Evolutionary conservation across 2,329 filamentous ascomycete species (phyloP), one percentile per base, ranked within the genome.

Genomic region (Pseudocercospora macadamiae): DNA sequence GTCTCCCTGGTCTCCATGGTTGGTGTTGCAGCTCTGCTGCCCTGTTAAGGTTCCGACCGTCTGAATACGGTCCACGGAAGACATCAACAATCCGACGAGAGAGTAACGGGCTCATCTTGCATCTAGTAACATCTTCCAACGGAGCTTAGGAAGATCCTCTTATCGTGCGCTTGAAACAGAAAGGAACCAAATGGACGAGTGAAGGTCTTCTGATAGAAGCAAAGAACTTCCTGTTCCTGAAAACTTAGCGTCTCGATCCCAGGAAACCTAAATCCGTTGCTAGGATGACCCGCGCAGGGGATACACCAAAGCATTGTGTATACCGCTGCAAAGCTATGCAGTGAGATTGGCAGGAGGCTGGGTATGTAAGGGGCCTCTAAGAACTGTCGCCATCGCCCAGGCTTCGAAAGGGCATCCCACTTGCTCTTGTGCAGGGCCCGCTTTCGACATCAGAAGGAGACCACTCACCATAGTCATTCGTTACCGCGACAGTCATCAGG

Each of bases 351-450:
- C 28, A 34, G 36, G 28, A 37, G 26, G 48, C 30, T 37, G 21
- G 48, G 48, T 34, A 34, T 51, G 16, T 51, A 34, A 51, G 48
- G 48, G 48, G 48, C 30, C 48, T 51, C 28, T 25, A 23, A 18
- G 19, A 9, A n/a, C 16, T 42, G 37, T 12, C 37, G 37, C 37
- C 37, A 42, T 42, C 16, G 8, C 37, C 10, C 37, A 42, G 37
- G 37, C 37, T 19, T 42, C 37, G 18, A 42, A 19, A 42, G 37
- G 37, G 37, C 23, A 21, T 47, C 14, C 42, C 42, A 28, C 42
- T 47, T 47, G 19, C 42, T 47, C 42, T 16, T 25, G 19, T 25
- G 23, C 23, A 25, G 23, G 42, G 3, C 23, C 42, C 42, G 14
- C 19, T 47, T 14, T 47, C 23, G 23, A 25, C n/a, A 26, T 23